Base-by-base conservation (phyloP, 2,329 filamentous ascomycete species). In the Fusarium hostae region DNA sequence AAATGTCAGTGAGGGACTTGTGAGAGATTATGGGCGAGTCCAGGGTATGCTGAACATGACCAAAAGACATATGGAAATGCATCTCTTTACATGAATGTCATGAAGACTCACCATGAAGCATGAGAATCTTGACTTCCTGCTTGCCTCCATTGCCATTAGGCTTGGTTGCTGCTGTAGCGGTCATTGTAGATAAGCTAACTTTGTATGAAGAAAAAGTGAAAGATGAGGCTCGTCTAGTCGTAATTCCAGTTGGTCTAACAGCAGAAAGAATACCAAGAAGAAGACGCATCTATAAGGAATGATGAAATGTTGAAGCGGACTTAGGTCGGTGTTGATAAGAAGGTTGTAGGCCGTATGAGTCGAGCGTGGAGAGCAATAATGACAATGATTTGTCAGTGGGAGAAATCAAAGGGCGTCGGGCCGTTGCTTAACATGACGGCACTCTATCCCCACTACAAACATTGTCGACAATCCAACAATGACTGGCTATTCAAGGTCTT, bases 41-140 rank as follows among this genome's bases (percentile, higher is more conserved):
- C 28, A 59, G 61, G 44, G 37, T 58, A 64, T 41, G 47, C 30
- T 22, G 28, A 41, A n/a, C 20, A 37, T 22, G 24, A n/a, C 43
- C 5, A 35, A 50, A 10, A 18, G 24, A 18, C 26, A 50, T 11
- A 43, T 34, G n/a, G 18, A 35, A 32, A 41, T 44, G 22, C 16
- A 28, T 18, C 15, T 40, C 32, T 35, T 39, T 45, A 22, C 28
- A 30, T 43, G 22, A 26, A 9, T 5, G 22, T 44, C 16, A 43
- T 16, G 9, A 4, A 12, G 18, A 74, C 81, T 60, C 79, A 90
- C 89, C 92, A 77, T 95, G 92, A 32, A 95, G 86, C 91, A 94
- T 94, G 47, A 95, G 85, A 70, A 95, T 90, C 81, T 90, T 93
- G 63, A 91, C 75, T 59, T 86, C 82, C 60, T 79, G 85, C 80